Base-by-base conservation (phyloP, 2,329 filamentous ascomycete species). In the Colletotrichum salicis region DNA sequence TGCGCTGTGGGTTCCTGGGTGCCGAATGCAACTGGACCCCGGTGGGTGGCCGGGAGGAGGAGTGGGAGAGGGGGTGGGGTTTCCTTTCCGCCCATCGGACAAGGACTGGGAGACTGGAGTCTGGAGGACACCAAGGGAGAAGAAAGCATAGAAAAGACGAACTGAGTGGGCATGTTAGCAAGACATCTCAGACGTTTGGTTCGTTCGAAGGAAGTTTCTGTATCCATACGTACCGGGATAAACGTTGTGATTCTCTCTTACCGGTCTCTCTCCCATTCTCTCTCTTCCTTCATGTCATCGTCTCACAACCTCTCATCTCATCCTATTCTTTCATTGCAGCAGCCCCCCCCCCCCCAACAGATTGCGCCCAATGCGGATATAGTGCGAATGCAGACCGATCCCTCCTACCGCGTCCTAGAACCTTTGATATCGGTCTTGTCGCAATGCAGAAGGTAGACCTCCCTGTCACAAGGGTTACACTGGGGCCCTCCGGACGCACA, bases 391-490 rank as follows among this genome's bases (percentile, higher is more conserved):
- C 65, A 58, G 24, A 31, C 41, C 29, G 41, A 48, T 64, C 54
- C 65, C 55, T 59, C 35, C 24, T n/a, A 31, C 56, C 55, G 35
- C 55, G 56, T 37, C 55, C 11, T 19, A 56, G 59, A 56, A 63
- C 70, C 65, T 71, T 72, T 72, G 70, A 59, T 72, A 61, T 70
- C 70, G 65, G 60, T 22, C 70, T 59, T 72, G 70, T 72, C 70
- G 48, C 69, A 64, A 72, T 64, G 55, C 24, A 72, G 70, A 72
- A 72, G 70, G 70, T 72, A 62, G 41, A 58, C 24, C 33, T 54
- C 24, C 41, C 58, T 41, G 52, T 35, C 37, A 48, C 52, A 35
- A 45, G 54, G 54, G 69, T 69, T 64, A 45, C 59, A 71, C 55
- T 69, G 58, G 56, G 24, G 52, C 24, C 52, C 52, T 71, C 58